Evolutionary conservation across 345 rosid species (phyloP).

Genomic region (Sonneratia alba): DNA sequence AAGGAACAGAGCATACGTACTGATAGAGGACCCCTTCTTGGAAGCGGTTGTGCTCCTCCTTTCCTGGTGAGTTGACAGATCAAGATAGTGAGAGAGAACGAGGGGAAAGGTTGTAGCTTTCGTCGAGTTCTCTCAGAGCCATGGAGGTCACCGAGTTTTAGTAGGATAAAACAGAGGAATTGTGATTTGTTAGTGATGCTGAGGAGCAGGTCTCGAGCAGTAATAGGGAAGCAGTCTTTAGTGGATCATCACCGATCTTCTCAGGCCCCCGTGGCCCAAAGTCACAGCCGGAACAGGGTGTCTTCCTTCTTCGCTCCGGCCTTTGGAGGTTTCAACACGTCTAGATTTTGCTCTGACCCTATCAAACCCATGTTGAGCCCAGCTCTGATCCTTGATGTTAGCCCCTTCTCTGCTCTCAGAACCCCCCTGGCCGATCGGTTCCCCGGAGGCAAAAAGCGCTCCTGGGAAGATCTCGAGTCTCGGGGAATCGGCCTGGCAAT

Average conservation of each 20-base stretch:
- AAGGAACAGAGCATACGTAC: no score
- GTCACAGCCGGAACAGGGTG: conserved; percentile 14
- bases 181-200: conserved; percentile 19
- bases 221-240: conserved; percentile 42
- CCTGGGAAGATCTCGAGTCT: conserved; percentile 8
- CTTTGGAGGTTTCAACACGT: conserved; percentile 39
- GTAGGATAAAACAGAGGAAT: neutral
- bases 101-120: conserved; percentile 3
- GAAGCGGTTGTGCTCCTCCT: no score
- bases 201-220: conserved; percentile 41
- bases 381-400: conserved; percentile 49
- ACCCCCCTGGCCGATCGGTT: neutral
- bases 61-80: no score
- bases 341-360: conserved; percentile 29
- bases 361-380: conserved; percentile 39
- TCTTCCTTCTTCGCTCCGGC: conserved; percentile 41
- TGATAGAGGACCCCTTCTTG: no score
- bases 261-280: conserved; percentile 18
- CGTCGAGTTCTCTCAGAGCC: neutral
- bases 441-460: neutral
- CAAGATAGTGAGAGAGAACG: neutral
- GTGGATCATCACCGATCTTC: conserved; percentile 40
- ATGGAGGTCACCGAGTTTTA: conserved; percentile 43
- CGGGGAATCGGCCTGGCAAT: conserved; percentile 17
- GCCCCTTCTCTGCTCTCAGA: conserved; percentile 19